These are phyloP conservation scores for Veloporphyrellus conicus DNA, from an alignment of 1,284 basidiomycete genomes.

Conservation along the genomic window DNA sequence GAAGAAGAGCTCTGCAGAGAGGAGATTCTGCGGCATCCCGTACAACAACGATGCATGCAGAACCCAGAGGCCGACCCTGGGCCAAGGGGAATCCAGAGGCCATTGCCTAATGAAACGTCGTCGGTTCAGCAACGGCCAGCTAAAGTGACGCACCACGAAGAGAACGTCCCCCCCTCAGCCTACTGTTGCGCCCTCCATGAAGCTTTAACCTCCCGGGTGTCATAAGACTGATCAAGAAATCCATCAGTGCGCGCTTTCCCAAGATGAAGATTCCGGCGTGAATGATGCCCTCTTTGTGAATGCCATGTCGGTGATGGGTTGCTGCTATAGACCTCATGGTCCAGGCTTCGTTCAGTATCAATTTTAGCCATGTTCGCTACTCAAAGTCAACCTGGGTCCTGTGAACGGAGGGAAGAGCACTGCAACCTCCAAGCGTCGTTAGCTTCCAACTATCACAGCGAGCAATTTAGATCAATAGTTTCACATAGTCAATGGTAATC, in stretches of 20 bases:
- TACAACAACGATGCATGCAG: constrained; percentile 19
- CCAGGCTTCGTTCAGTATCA: no score
- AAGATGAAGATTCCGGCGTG: constrained; percentile 23
- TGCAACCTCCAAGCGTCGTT: constrained; percentile 21
- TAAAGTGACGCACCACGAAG: constrained; percentile 21
- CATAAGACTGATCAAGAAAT: constrained; percentile 28
- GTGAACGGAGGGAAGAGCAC: constrained; percentile 6
- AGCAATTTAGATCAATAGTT: no score
- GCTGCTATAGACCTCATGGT: no score
- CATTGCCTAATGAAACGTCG: constrained; percentile 13
- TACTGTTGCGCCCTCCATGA: constrained; percentile 11
- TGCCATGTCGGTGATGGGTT: constrained; percentile 24
- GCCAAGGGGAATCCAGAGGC: constrained; percentile 15
- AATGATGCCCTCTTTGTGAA: constrained; percentile 27
- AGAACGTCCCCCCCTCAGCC: constrained; percentile 16
- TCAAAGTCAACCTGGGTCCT: constrained; percentile 11
- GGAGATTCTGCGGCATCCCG: constrained; percentile 30
- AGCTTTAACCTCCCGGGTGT: constrained; percentile 20
- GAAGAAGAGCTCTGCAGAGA: constrained; percentile 47
- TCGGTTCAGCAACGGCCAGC: constrained; percentile 11
- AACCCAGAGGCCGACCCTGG: constrained; percentile 18
- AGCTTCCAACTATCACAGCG: no score
- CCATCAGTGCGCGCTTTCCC: constrained; percentile 24
- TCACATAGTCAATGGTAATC: no score
- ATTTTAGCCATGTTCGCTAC: constrained; percentile 13